Evolutionary conservation across 2,329 filamentous ascomycete species (phyloP).

Genomic region (Talaromyces rugulosus): DNA sequence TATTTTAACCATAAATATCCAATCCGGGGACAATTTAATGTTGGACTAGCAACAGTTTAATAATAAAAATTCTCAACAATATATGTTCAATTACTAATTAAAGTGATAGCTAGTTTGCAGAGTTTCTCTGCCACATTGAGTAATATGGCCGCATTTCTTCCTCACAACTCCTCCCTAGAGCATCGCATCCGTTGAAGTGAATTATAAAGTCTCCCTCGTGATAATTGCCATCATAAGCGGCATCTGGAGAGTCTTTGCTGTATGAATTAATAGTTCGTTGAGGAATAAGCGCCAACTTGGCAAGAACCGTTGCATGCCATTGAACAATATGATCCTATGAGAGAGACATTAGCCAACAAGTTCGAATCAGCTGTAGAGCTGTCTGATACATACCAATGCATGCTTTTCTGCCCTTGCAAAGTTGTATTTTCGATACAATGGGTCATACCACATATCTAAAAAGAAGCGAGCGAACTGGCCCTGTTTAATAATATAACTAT

Average conservation of each 20-base stretch:
- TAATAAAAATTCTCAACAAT: not conserved
- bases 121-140: conserved; percentile 34
- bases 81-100: not conserved
- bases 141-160: conserved; percentile 62
- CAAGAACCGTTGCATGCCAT: conserved; percentile 95
- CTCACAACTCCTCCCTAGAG: conserved; percentile 60
- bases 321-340: conserved; percentile 77
- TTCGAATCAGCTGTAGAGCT: not conserved
- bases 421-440: conserved; percentile 87
- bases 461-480: conserved; percentile 93
- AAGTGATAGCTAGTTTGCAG: not conserved
- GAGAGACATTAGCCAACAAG: not conserved
- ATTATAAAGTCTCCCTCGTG: conserved; percentile 81
- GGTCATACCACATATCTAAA: conserved; percentile 93
- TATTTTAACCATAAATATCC: not conserved
- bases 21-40: not conserved
- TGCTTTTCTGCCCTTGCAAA: conserved; percentile 94
- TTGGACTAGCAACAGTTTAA: not conserved
- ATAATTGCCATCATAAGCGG: conserved; percentile 58
- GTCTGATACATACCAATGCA: conserved; percentile 61
- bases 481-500: conserved; percentile 74
- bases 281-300: conserved; percentile 83
- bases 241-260: conserved; percentile 42
- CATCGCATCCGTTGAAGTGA: conserved; percentile 70
- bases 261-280: conserved; percentile 83